These are phyloP conservation scores for Penicillium longicatenatum DNA, from an alignment of 495 filamentous ascomycete genomes.

Conservation along the genomic window DNA sequence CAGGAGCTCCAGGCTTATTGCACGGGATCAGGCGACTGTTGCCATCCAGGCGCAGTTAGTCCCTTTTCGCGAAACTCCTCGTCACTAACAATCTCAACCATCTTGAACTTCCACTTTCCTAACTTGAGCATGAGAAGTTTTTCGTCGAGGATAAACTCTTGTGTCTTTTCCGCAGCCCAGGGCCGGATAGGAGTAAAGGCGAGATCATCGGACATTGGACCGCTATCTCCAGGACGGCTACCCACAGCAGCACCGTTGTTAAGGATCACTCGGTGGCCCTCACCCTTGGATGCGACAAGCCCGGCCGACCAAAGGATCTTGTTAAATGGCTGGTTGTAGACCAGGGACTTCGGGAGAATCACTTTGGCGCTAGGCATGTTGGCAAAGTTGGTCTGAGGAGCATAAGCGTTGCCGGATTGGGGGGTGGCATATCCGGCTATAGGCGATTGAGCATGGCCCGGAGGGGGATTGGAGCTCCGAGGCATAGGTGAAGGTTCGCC, in stretches of 20 bases:
- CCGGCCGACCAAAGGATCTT: slow-evolving; percentile 69
- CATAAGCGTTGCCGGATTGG: slow-evolving; percentile 43
- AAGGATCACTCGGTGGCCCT: slow-evolving; percentile 64
- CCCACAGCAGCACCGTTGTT: slow-evolving; percentile 67
- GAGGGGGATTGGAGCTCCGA: slow-evolving; percentile 24
- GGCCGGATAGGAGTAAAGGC: slow-evolving; percentile 61
- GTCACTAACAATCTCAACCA: slow-evolving; percentile 72
- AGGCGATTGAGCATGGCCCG: slow-evolving; percentile 24
- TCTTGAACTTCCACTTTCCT: slow-evolving; percentile 79
- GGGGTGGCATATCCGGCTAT: slow-evolving; percentile 31
- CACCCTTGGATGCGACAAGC: slow-evolving; percentile 61
- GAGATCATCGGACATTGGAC: slow-evolving; percentile 59
- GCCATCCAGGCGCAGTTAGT: slow-evolving; percentile 48
- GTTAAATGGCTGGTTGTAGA: slow-evolving; percentile 61
- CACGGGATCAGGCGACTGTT: slow-evolving; percentile 15
- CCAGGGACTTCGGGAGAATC: slow-evolving; percentile 65
- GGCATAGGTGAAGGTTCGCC: slow-evolving; percentile 42
- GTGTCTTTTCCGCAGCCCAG: slow-evolving; percentile 58
- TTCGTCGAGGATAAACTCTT: slow-evolving; percentile 63
- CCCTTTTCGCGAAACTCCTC: slow-evolving; percentile 58
- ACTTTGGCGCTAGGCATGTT: slow-evolving; percentile 55
- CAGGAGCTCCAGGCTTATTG: slow-evolving; percentile 11
- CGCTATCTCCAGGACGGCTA: slow-evolving; percentile 53
- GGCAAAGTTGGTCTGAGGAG: slow-evolving; percentile 46
- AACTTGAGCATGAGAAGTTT: slow-evolving; percentile 67